Base-by-base conservation (phyloP, 2,329 filamentous ascomycete species). In the Chaetothyriales sp. region DNA sequence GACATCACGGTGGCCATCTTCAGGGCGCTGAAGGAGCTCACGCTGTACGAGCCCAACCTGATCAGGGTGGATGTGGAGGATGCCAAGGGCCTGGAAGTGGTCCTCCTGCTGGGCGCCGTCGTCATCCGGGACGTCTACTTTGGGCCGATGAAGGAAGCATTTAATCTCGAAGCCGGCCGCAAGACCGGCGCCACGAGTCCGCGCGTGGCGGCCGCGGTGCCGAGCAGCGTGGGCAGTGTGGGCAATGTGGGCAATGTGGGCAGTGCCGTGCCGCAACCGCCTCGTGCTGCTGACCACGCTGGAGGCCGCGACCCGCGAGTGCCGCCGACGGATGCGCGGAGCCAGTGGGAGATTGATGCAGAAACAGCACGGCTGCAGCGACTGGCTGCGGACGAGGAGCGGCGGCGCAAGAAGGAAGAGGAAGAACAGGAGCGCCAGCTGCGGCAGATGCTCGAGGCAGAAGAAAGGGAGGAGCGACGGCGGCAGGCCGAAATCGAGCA, bases 1-100 rank as follows among this genome's bases (percentile, higher is more conserved):
- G 92, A 97, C 68, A 97, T 97, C 60, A 89, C 89, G 0, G 77
- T 97, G n/a, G 89, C 88, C 2, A 77, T 97, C 61, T 94, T 89
- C 73, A 82, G 84, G 58, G 77, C 78, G 18, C 74, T 83, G 22
- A 83, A 80, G 59, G 86, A 89, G 60, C 69, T 97, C 53, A 94
- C 89, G 1, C 77, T 98, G 44, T 95, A 97, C 71, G 86, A 98
- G 67, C 86, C 90, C 4, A 97, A 97, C 64, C 75, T 97, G 63
- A 83, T 85, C 55, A 77, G 92, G 5, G 84, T 97, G 9, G 89
- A 97, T 44, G 81, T 97, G 56, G 89, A 98, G 66, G 92, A 98
- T 67, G 81, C 85, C 52, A 97, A 95, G 67, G 92, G 92, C 0
- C 72, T 97, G 3, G 92, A 98, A 65, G 78, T 97, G 1, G 82